Evolutionary conservation across 108 stramenopile species (phyloP), one percentile per base, ranked within the genome.

Genomic region (Pinguiococcus pyrenoidosus): DNA sequence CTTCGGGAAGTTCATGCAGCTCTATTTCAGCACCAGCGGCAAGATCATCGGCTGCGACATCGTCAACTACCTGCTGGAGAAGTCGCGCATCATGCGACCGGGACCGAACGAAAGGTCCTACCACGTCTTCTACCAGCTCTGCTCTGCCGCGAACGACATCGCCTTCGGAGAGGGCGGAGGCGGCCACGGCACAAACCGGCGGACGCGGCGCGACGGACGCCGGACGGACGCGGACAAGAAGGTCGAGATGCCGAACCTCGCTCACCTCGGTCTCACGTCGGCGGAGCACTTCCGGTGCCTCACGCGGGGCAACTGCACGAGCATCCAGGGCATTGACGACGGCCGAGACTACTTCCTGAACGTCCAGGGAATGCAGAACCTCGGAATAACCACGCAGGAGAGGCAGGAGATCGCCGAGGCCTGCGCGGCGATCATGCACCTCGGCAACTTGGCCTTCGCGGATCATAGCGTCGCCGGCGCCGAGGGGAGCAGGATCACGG

Each of bases 71-170:
- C 73, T 96, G 36, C 68, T 96, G 3, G 93, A 96, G 62, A 92
- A 92, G 60, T 81, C 75, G 25, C 77, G 93, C 13, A 76, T 92
- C 39, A 83, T 91, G 25, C 75, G 79, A 37, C 72, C 77, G 41
- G 65, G 62, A 22, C 29, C 49, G 6, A 78, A 81, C 12, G 93
- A 96, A 60, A 49, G 93, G 3, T 86, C 85, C 50, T 96, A 85
- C 68, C 93, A 96, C 59, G 69, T 92, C 29, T 96, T 96, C 53
- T 96, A 96, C 51, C 85, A 94, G 59, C 78, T 99, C 32, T 60
- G 85, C 34, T 50, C 17, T n/a, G n/a, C n/a, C n/a, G n/a, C n/a
- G n/a, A n/a, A n/a, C n/a, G n/a, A n/a, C n/a, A n/a, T n/a, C n/a
- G n/a, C n/a, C n/a, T n/a, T n/a, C n/a, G n/a, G n/a, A n/a, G n/a